These are phyloP conservation scores for Scheffersomyces parashehatae DNA, from an alignment of 1,139 yeast genomes.

Conservation along the genomic window DNA sequence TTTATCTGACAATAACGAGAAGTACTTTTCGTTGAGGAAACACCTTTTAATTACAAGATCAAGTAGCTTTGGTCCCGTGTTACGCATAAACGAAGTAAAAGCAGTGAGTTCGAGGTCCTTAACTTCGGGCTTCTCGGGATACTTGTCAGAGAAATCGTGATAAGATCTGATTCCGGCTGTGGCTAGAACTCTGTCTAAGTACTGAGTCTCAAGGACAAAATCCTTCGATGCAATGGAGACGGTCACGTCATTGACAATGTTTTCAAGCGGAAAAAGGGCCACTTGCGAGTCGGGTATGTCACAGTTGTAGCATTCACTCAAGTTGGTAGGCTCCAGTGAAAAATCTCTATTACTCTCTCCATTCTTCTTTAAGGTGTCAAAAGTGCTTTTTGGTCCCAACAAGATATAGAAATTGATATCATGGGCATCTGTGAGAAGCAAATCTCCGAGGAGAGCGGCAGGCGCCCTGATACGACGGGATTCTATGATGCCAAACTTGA, in stretches of 20 bases:
- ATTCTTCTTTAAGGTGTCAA: slow-evolving; percentile 12
- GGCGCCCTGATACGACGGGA: slow-evolving; percentile 41
- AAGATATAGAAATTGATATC: slow-evolving; percentile 25
- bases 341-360: slow-evolving; percentile 24
- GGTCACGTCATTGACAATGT: slow-evolving; percentile 11
- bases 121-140: slow-evolving; percentile 1
- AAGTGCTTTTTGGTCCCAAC: slow-evolving; percentile 26
- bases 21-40: slow-evolving; percentile 10
- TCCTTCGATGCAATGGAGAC: slow-evolving; percentile 18
- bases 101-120: slow-evolving; percentile 47
- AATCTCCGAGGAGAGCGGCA: slow-evolving; percentile 28
- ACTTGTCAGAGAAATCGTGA: slow-evolving; percentile 14
- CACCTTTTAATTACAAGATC: slow-evolving; percentile 20
- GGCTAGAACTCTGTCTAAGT: slow-evolving; percentile 35
- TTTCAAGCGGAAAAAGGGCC: slow-evolving; percentile 14
- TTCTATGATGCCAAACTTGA: slow-evolving; percentile 41
- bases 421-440: slow-evolving; percentile 24
- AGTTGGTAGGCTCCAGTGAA: slow-evolving; percentile 12
- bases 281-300: slow-evolving; percentile 28
- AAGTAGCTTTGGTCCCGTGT: slow-evolving; percentile 39
- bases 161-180: slow-evolving; percentile 50
- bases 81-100: slow-evolving; percentile 51
- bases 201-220: slow-evolving; percentile 18
- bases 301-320: slow-evolving; percentile 23
- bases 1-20: slow-evolving; percentile 7